Evolutionary conservation across 148 eudicot species (phyloP), one percentile per base, ranked within the genome.

Genomic region (Silene uniflora): DNA sequence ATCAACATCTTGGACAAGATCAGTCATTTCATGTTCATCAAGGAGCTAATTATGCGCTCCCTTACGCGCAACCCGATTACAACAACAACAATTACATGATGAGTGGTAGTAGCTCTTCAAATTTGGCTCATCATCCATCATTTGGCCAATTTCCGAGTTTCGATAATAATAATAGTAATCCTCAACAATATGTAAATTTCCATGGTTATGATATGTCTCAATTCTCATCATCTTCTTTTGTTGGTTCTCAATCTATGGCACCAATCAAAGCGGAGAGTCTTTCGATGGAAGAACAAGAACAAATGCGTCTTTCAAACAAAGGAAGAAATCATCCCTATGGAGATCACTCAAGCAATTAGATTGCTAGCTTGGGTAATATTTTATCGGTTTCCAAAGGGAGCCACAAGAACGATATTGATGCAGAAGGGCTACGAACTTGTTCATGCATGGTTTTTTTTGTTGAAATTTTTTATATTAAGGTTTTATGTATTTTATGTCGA

Each of bases 251-350:
- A 29, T 66, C 49, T 66, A 66, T 66, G 69, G 47, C 47, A 66
- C 56, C 22, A 18, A 44, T 68, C 14, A 68, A 68, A 21, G 54
- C 46, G 52, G 72, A 68, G 72, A 68, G 8, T 68, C 18, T 44
- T 68, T n/a, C 55, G 8, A 39, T 46, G 27, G 72, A 68, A 21
- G 72, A 68, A 68, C 27, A 68, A n/a, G 27, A 68, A 68, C 55
- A 68, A 68, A 68, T 46, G 72, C 6, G 44, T 68, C 72, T 18
- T 68, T 68, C 55, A 44, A 44, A 23, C 56, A 68, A 68, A 68
- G 72, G 72, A 7, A 68, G 29, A 44, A 44, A 11, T 46, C 56
- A 19, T 68, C 72, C 72, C 46, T 68, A 42, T 32, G 69, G 69
- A 32, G 69, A 32, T 35, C 69, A 66, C 24, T 67, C 25, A 35